Conservation (phyloP, 2,329 filamentous ascomycete species). For the Calonectria ilicicola region DNA sequence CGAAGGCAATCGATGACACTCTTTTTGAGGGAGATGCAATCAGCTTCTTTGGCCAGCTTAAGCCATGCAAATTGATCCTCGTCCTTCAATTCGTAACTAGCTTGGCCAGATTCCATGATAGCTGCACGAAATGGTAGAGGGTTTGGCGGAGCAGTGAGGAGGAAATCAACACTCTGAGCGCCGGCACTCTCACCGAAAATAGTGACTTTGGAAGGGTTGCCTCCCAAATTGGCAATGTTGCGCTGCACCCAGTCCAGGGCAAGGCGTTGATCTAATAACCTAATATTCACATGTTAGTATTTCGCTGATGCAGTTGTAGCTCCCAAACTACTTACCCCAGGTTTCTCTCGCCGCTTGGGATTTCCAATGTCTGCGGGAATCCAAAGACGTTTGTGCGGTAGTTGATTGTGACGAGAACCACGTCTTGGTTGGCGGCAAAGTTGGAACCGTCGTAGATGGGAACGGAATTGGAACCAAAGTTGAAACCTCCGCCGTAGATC, state of each 20-base stretch:
- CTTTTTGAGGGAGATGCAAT: slow-evolving; percentile 19
- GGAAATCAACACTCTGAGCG: slow-evolving; percentile 64
- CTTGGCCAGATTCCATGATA: slow-evolving; percentile 42
- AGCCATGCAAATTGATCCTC: slow-evolving; percentile 24
- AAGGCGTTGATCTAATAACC: slow-evolving; percentile 53
- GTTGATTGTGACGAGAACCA: slow-evolving; percentile 61
- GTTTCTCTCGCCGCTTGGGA: slow-evolving; percentile 34
- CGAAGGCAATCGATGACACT: slow-evolving; percentile 40
- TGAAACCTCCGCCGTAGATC: slow-evolving; percentile 57
- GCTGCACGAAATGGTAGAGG: slow-evolving; percentile 45
- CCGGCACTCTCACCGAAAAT: slow-evolving; percentile 67
- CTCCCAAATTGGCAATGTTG: slow-evolving; percentile 62
- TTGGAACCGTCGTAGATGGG: slow-evolving; percentile 54
- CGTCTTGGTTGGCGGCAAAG: slow-evolving; percentile 55
- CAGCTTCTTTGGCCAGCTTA: slow-evolving; percentile 11
- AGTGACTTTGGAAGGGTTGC: slow-evolving; percentile 58
- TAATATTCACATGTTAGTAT: slow-evolving; percentile 20
- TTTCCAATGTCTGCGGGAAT: slow-evolving; percentile 48
- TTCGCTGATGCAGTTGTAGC: rapidly evolving
- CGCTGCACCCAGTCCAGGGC: slow-evolving; percentile 62
- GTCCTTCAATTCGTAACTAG: slow-evolving; percentile 1
- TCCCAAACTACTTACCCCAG: slow-evolving; percentile 33
- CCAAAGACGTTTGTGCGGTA: slow-evolving; percentile 58
- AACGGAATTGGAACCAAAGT: slow-evolving; percentile 49
- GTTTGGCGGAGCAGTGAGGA: slow-evolving; percentile 40